These are phyloP conservation scores for Plasmodium vivax DNA, from an alignment of 169 alveolate genomes.

Conservation along the genomic window DNA sequence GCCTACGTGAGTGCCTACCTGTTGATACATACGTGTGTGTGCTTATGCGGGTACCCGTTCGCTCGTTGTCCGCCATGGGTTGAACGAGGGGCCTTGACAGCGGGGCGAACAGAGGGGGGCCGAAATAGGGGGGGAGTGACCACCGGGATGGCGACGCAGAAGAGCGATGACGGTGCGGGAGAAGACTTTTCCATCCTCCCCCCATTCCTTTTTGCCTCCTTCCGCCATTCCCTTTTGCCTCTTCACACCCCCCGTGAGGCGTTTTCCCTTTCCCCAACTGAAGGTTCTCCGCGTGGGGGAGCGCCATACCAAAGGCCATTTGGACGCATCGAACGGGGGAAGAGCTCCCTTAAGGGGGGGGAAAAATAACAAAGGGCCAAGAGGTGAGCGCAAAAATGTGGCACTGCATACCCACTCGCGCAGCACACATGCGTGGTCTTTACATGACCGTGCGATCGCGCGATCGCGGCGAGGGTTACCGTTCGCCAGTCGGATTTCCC, in stretches of 20 bases:
- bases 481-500: neutral
- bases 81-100: neutral
- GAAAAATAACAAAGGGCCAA: neutral
- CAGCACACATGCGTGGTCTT: neutral
- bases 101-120: neutral
- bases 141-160: neutral
- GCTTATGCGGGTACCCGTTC: neutral
- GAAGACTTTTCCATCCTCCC: neutral
- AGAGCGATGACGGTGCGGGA: neutral
- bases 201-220: neutral
- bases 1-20: no score
- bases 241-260: neutral
- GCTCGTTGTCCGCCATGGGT: neutral
- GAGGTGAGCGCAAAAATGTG: neutral
- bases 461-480: neutral
- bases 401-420: neutral
- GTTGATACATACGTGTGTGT: neutral
- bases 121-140: neutral
- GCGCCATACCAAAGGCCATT: neutral
- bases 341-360: neutral
- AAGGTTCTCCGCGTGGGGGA: neutral
- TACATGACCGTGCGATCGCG: neutral
- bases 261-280: neutral
- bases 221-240: neutral
- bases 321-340: neutral